Percentiles rank a stretch among this genome's conserved stretches.
Evolutionary conservation across 495 filamentous ascomycete species (phyloP).

Genomic region (Penicillium bialowiezense): DNA sequence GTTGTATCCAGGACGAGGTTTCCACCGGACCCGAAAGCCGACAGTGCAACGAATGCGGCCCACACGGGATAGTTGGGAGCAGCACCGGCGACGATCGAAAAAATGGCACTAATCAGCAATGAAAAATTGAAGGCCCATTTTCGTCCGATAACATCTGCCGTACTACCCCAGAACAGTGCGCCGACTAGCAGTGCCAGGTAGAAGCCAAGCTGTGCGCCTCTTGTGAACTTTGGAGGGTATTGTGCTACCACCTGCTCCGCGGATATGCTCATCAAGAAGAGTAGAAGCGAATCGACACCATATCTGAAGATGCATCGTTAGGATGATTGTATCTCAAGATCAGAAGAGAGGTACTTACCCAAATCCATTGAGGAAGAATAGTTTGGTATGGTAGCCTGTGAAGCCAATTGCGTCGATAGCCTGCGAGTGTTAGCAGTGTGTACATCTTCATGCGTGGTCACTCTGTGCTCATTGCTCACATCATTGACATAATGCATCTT

Average conservation of each 20-base stretch:
- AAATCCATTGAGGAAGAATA: conserved; percentile 66
- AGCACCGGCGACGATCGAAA: conserved; percentile 48
- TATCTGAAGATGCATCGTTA: too few species aligned
- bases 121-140: conserved; percentile 53
- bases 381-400: conserved; percentile 64
- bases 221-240: conserved; percentile 23
- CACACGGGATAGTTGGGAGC: conserved; percentile 47
- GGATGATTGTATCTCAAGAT: too few species aligned
- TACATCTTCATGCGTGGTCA: background rate
- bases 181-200: conserved; percentile 48
- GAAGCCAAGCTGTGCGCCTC: background rate
- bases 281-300: conserved; percentile 65
- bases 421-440: conserved; percentile 12
- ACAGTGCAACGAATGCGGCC: conserved; percentile 45
- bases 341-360: conserved; percentile 22
- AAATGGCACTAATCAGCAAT: conserved; percentile 46
- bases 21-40: conserved; percentile 57
- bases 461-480: too few species aligned
- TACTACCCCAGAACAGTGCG: conserved; percentile 53
- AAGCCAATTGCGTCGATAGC: conserved; percentile 74
- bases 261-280: conserved; percentile 62
- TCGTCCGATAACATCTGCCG: conserved; percentile 53
- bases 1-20: conserved; percentile 70
- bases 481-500: conserved; percentile 72
- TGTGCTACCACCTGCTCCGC: conserved; percentile 53